Percentiles rank a stretch among this genome's conserved stretches.
Evolutionary conservation across 2,329 filamentous ascomycete genomes (phyloP).

Genomic region (Clonostachys rhizophaga): DNA sequence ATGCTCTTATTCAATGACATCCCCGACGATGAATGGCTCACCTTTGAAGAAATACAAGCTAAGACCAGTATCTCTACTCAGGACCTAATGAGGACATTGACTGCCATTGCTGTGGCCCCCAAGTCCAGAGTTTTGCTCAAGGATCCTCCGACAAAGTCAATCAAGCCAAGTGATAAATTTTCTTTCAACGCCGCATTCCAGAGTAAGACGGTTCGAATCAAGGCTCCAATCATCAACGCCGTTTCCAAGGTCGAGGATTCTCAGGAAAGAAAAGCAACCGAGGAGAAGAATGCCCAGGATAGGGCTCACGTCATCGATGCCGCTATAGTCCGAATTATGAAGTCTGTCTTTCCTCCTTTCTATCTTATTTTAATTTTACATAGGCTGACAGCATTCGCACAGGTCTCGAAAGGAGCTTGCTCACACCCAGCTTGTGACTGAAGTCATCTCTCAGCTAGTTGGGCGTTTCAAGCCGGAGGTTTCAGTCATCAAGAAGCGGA

Average conservation of each 20-base stretch:
- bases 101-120: conserved; percentile 75
- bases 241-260: conserved; percentile 81
- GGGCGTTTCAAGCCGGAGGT: conserved; percentile 73
- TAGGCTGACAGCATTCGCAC: conserved; percentile 16
- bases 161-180: conserved; percentile 75
- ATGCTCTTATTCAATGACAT: conserved; percentile 86
- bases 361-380: background rate
- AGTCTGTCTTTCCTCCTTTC: conserved; percentile 50
- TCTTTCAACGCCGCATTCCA: conserved; percentile 77
- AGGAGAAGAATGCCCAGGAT: conserved; percentile 71
- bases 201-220: conserved; percentile 82
- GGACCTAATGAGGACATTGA: conserved; percentile 74
- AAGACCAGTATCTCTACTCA: conserved; percentile 71
- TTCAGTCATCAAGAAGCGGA: conserved; percentile 73
- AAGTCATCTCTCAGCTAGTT: conserved; percentile 66
- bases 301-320: conserved; percentile 70
- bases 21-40: conserved; percentile 39
- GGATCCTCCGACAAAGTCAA: conserved; percentile 71
- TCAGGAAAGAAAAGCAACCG: conserved; percentile 64
- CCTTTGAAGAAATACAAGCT: conserved; percentile 76
- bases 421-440: conserved; percentile 65
- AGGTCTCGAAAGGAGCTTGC: conserved; percentile 70
- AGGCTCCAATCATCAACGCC: conserved; percentile 77
- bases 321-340: conserved; percentile 79
- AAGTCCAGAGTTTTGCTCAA: conserved; percentile 81